Conservation (phyloP, 768 basidiomycete species). For the Rhodotorula sphaerocarpa region DNA sequence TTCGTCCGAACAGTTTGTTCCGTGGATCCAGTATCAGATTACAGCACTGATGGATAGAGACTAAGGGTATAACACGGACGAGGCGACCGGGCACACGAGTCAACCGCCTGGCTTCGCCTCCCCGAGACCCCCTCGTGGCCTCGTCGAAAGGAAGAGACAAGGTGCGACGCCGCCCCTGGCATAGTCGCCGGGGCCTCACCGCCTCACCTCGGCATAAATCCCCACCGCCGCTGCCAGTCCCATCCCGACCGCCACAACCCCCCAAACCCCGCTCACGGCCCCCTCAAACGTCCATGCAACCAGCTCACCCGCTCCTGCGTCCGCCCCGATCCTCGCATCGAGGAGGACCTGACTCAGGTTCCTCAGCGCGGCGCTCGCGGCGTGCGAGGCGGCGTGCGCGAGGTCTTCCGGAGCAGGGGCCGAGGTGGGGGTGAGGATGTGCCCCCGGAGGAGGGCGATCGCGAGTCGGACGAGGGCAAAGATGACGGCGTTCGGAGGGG, state of each 20-base stretch:
- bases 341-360: not conserved
- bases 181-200: too few relatives aligned
- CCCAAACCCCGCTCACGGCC: slow-evolving; percentile 15
- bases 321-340: too few relatives aligned
- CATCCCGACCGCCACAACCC: slow-evolving; percentile 22
- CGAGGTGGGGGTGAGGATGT: slow-evolving; percentile 11
- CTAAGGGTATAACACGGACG: too few relatives aligned
- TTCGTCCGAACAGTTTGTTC: too few relatives aligned
- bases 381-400: not conserved
- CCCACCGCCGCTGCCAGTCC: slow-evolving; percentile 1
- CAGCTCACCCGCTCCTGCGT: too few relatives aligned
- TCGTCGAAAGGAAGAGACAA: too few relatives aligned
- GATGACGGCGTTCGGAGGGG: slow-evolving; percentile 23
- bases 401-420: not conserved
- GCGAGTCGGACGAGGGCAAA: slow-evolving; percentile 24
- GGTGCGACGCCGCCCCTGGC: too few relatives aligned
- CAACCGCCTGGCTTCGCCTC: too few relatives aligned
- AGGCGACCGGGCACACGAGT: too few relatives aligned
- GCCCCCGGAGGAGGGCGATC: slow-evolving; percentile 18
- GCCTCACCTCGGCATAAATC: not conserved
- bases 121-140: too few relatives aligned
- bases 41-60: too few relatives aligned
- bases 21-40: too few relatives aligned
- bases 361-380: not conserved
- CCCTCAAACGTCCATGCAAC: slow-evolving; percentile 8